These are phyloP conservation scores for Phoma sp. DNA, from an alignment of 2,329 filamentous ascomycete species.

Conservation along the genomic window DNA sequence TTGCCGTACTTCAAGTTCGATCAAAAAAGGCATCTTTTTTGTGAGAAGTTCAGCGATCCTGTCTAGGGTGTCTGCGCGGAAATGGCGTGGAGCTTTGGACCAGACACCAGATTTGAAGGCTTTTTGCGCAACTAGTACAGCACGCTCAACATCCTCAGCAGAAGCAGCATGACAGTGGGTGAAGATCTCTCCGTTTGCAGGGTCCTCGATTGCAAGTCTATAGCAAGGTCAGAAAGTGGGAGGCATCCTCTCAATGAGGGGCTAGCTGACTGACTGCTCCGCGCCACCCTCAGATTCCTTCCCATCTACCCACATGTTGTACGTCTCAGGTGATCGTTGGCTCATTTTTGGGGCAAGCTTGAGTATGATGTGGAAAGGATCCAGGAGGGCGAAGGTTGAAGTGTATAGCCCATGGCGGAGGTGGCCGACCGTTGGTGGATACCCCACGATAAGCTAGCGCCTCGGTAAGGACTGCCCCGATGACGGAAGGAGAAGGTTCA, in stretches of 20 bases:
- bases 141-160: constrained; percentile 52
- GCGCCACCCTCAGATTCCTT: constrained; percentile 52
- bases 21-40: constrained; percentile 62
- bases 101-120: constrained; percentile 62
- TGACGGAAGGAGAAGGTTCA: constrained; percentile 13
- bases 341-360: constrained; percentile 13
- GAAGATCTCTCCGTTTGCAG: constrained; percentile 61
- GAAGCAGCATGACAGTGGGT: constrained; percentile 61
- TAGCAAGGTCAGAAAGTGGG: constrained; percentile 15
- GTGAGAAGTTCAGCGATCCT: constrained; percentile 64
- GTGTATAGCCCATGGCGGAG: constrained; percentile 21
- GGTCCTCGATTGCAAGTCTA: constrained; percentile 63
- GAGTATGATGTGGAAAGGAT: neutral
- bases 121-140: constrained; percentile 53
- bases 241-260: constrained; percentile 17
- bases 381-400: neutral
- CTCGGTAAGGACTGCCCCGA: constrained; percentile 16
- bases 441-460: constrained; percentile 28
- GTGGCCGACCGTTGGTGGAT: constrained; percentile 29
- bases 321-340: constrained; percentile 17
- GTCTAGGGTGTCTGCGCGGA: constrained; percentile 69
- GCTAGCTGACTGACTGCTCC: constrained; percentile 54
- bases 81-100: constrained; percentile 64
- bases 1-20: constrained; percentile 70
- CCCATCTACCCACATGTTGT: constrained; percentile 54